Base-by-base conservation (phyloP, 2,329 filamentous ascomycete genomes). In the Cladophialophora carrionii region DNA sequence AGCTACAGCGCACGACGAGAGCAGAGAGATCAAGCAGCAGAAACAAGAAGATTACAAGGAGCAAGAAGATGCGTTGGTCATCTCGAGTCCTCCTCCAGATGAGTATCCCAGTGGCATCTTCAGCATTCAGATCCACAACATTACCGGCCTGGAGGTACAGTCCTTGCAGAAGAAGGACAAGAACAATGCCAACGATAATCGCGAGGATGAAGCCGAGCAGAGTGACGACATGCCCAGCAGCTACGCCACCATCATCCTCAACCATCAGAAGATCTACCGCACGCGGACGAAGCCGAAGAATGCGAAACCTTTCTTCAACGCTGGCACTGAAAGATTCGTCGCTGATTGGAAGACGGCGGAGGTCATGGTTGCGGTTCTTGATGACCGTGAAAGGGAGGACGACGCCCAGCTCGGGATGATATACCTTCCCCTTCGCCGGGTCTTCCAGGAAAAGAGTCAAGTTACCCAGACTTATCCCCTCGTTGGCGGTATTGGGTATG, bases 281-380 rank as follows among this genome's bases (percentile, higher is more conserved):
- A 90, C 89, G 1, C 80, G 90, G 17, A 90, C 89, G 0, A 92
- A 92, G 76, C 89, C 90, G 0, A 90, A 91, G 77, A 91, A 91
- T 67, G 83, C 87, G 0, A 91, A 90, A 71, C 90, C 90, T 0
- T 92, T 91, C 75, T 92, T 90, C 80, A 92, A 92, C 69, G 89
- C 90, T 2, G 88, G 88, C 5, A 90, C 86, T 1, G 90, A 92
- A 74, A 84, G 88, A 4, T 90, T 91, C 68, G 82, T 92, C 46
- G 81, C 85, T 12, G 87, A 92, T 73, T 91, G 88, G 84, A 81
- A 80, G 17, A 85, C 82, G 12, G 84, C 87, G 1, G 88, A 91
- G 73, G 80, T 91, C 34, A 87, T 90, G 68, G 78, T 92, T 32
- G 81, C 84, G 1, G 88, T 91, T 1, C 83, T 88, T 10, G 90